Evolutionary conservation across 495 filamentous ascomycete genomes (phyloP), one percentile per base, ranked within the genome.

Genomic region (Extremus antarcticus): DNA sequence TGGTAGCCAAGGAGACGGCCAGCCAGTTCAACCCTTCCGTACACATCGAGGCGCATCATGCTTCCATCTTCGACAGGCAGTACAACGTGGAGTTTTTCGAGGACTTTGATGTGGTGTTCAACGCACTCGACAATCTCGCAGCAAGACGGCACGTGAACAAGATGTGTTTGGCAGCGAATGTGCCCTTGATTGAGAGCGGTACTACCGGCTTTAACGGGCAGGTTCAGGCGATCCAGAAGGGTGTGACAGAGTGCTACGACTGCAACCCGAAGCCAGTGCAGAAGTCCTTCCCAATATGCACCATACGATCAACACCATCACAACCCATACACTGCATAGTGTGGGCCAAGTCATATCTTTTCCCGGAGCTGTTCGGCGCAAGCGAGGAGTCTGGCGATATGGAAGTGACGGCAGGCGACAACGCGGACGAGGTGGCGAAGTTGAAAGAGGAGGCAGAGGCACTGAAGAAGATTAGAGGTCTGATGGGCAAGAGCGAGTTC

Each of bases 281-380:
- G 0, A 97, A 94, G 65, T 81, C 81, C 1, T 97, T 89, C 65
- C 88, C 92, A 3, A 87, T 99, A 20, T 99, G 92, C 69, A 99
- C 92, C 0, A 96, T 99, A 59, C 81, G 92, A 65, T 95, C 87
- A 63, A 97, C 87, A 0, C 92, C 92, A 0, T 88, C 83, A 53
- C 90, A 97, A 62, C 90, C 90, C 0, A 96, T 99, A 23, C 92
- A 99, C 68, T 97, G 92, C 72, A 99, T 99, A 46, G 90, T 97
- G n/a, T 99, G 92, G 92, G 90, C 79, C 0, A 99, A 97, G 74
- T 94, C 88, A 64, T 97, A 95, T 65, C 79, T 99, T 13, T 81
- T 97, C 55, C 88, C 87, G 55, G 91, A 97, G 63, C 82, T 99
- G 8, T 97, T 95, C 61, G 92, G 92, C 1, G 81, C 78, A 1